These are phyloP conservation scores for Scytalidium sp. DNA, from an alignment of 2,329 filamentous ascomycete species.

Conservation along the genomic window DNA sequence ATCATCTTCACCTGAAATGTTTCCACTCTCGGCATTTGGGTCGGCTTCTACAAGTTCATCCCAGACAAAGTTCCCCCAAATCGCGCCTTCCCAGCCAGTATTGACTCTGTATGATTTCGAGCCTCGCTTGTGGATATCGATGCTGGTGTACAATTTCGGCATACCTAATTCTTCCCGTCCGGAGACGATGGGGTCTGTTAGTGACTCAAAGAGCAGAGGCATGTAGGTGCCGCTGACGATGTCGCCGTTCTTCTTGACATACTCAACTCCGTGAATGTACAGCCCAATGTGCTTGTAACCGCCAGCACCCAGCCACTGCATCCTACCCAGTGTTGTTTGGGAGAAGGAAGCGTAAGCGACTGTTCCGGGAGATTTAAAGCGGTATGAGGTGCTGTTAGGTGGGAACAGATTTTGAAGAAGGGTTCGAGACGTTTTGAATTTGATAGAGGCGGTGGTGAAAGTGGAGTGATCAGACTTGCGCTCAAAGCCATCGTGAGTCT, in stretches of 20 bases:
- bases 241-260: constrained; percentile 45
- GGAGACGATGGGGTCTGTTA: constrained; percentile 57
- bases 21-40: constrained; percentile 26
- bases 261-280: constrained; percentile 61
- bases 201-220: constrained; percentile 55
- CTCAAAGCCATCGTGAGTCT: constrained; percentile 8
- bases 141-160: constrained; percentile 45
- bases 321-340: constrained; percentile 41
- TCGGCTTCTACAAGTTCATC: constrained; percentile 25
- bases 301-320: constrained; percentile 59
- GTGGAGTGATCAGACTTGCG: neutral
- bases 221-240: constrained; percentile 47
- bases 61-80: constrained; percentile 34
- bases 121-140: constrained; percentile 48
- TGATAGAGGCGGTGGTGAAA: constrained; percentile 28
- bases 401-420: constrained; percentile 37
- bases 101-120: constrained; percentile 46
- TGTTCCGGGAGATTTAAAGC: constrained; percentile 28
- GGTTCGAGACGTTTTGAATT: constrained; percentile 35
- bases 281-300: constrained; percentile 58
- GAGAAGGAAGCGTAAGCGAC: constrained; percentile 33
- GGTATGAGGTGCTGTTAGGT: constrained; percentile 13
- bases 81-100: constrained; percentile 38
- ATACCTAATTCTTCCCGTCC: constrained; percentile 54
- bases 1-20: constrained; percentile 9